phyloP scores from a whole-genome alignment of 2,329 filamentous ascomycete genomes.

The Fonsecaea monophora region DNA sequence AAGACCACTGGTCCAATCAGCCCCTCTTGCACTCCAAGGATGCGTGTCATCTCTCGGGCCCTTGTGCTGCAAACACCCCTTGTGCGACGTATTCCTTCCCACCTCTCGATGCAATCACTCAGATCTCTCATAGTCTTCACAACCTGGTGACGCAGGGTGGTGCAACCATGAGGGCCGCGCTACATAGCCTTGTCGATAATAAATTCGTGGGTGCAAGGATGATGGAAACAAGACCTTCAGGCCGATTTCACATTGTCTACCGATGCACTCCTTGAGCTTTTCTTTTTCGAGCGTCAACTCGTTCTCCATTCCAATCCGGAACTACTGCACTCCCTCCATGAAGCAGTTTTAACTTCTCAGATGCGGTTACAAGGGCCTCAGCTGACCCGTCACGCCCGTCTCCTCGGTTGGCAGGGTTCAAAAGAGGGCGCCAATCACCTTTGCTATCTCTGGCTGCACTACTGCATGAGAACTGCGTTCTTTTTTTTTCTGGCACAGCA shows the following conservation, averaged over 20 bases:
- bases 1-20: conserved; percentile 18
- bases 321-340: conserved; percentile 1
- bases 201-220: neutral
- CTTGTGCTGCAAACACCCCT: conserved; percentile 1
- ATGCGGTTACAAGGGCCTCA: conserved; percentile 22
- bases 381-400: conserved; percentile 26
- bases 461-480: conserved; percentile 21
- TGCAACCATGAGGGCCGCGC: neutral
- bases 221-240: conserved; percentile 1
- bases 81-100: neutral
- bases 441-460: conserved; percentile 19
- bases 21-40: neutral
- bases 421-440: conserved; percentile 36
- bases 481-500: conserved; percentile 3
- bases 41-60: conserved; percentile 11
- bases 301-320: conserved; percentile 3
- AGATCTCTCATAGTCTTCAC: neutral
- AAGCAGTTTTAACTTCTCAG: conserved; percentile 7
- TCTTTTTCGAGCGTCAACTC: conserved; percentile 7
- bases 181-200: conserved; percentile 8
- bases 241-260: conserved; percentile 7
- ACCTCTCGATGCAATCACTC: neutral
- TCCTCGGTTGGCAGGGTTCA: conserved; percentile 14
- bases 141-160: neutral
- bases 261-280: conserved; percentile 9